phyloP scores from a whole-genome alignment of 306 rosid species.

The Cucumis hystrix region DNA sequence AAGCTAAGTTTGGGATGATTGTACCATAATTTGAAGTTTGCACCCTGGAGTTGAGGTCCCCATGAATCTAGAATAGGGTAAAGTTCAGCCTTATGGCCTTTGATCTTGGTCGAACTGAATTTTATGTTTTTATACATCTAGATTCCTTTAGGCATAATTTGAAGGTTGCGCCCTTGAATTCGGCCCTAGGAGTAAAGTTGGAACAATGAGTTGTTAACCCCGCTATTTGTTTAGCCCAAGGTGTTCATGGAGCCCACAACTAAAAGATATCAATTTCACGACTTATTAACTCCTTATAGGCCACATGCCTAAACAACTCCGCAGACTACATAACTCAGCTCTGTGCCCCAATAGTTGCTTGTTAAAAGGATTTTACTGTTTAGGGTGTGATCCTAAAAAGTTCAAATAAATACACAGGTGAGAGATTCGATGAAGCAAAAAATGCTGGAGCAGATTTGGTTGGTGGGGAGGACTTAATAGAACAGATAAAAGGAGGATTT shows the following conservation, averaged over 20 bases:
- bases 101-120: not conserved
- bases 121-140: not conserved
- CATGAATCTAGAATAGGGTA: not conserved
- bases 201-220: no score
- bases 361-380: not conserved
- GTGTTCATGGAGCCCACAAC: no score
- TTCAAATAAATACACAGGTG: conserved; percentile 40
- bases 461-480: conserved; percentile 98
- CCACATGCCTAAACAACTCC: no score
- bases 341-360: not conserved
- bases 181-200: no score
- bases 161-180: no score
- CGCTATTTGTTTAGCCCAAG: no score
- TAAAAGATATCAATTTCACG: no score
- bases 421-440: conserved; percentile 88
- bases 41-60: not conserved
- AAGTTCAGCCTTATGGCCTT: not conserved
- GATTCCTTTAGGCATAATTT: not conserved
- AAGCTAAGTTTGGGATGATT: not conserved
- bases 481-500: conserved; percentile 88
- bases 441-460: conserved; percentile 96
- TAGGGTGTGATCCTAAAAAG: not conserved
- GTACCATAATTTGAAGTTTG: not conserved
- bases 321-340: no score
- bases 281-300: no score